phyloP scores from a whole-genome alignment of 225 moss, liverwort and hornwort species.

The Bryoerythrophyllum caledonicum region DNA sequence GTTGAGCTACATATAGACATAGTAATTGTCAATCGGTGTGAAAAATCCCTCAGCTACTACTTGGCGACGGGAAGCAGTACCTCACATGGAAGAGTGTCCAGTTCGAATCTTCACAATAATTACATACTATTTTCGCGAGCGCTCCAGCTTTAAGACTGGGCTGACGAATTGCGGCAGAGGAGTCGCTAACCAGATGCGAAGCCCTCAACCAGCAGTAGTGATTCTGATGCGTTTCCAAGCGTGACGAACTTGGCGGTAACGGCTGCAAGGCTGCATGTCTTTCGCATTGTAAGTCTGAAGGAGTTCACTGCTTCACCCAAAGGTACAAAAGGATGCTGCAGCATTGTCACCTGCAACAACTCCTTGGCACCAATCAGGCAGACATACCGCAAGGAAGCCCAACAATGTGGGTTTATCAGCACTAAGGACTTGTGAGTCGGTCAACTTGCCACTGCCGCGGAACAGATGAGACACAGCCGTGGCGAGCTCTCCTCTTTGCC shows the following conservation, averaged over 20 bases:
- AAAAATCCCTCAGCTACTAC: constrained; percentile 21
- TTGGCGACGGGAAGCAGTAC: constrained; percentile 18
- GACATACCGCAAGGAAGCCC: constrained; percentile 48
- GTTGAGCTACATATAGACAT: neutral
- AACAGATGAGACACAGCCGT: constrained; percentile 50
- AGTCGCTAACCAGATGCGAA: constrained; percentile 34
- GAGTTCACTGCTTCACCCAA: constrained; percentile 64
- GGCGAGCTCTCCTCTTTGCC: constrained; percentile 56
- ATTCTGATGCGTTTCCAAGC: constrained; percentile 19
- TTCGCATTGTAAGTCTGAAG: constrained; percentile 44
- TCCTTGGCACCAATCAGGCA: constrained; percentile 65
- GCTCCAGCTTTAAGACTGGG: constrained; percentile 27
- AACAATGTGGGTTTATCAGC: constrained; percentile 56
- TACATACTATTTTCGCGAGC: constrained; percentile 21
- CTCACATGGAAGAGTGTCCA: constrained; percentile 22
- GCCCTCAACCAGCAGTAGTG: constrained; percentile 35
- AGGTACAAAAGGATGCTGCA: constrained; percentile 33
- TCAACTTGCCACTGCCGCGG: constrained; percentile 52
- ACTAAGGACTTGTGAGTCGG: constrained; percentile 36
- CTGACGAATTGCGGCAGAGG: constrained; percentile 35
- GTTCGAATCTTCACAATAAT: constrained; percentile 17
- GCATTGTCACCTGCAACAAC: constrained; percentile 42
- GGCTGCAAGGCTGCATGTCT: constrained; percentile 27
- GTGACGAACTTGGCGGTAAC: constrained; percentile 16
- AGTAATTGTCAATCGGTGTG: neutral